These are phyloP conservation scores for Phytophthora chlamydospora DNA, from an alignment of 352 stramenopile genomes.

Conservation along the genomic window DNA sequence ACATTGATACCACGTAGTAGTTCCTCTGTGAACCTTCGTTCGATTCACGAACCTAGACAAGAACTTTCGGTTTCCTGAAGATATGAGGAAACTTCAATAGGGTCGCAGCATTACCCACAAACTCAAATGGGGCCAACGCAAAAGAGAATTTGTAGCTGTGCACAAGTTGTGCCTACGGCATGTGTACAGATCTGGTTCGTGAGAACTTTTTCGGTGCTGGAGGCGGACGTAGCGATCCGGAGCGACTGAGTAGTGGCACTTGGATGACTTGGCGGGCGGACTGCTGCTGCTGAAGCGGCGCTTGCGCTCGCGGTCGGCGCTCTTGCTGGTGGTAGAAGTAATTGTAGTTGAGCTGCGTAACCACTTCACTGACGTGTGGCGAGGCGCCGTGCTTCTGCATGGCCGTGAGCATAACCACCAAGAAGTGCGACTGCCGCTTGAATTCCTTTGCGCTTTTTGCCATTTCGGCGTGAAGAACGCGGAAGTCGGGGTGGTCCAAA, in stretches of 20 bases:
- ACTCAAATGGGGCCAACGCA: too few relatives aligned
- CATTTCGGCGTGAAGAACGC: slow-evolving; percentile 42
- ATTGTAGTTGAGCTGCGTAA: slow-evolving; percentile 83
- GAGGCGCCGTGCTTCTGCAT: slow-evolving; percentile 79
- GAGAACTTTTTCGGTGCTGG: slow-evolving; percentile 21
- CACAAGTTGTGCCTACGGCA: slow-evolving; percentile 7
- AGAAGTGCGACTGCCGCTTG: slow-evolving; percentile 66
- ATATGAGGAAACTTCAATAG: too few relatives aligned
- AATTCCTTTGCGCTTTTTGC: slow-evolving; percentile 54
- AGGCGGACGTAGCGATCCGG: slow-evolving; percentile 18
- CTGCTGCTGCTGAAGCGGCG: slow-evolving; percentile 4
- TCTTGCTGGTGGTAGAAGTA: slow-evolving; percentile 64
- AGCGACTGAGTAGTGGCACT: slow-evolving; percentile 16
- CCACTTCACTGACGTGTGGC: slow-evolving; percentile 67
- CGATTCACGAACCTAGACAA: too few relatives aligned
- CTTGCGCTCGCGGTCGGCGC: slow-evolving; percentile 10
- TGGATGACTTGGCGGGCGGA: background rate
- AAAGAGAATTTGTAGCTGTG: background rate
- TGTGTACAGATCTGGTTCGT: slow-evolving; percentile 16
- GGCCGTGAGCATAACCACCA: slow-evolving; percentile 73
- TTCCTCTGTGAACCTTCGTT: too few relatives aligned
- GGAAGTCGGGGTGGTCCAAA: slow-evolving; percentile 31
- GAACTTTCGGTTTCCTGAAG: too few relatives aligned
- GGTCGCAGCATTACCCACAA: too few relatives aligned
- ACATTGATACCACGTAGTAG: too few relatives aligned